Conservation (phyloP, 2,329 filamentous ascomycete genomes). For the Chrysoporthe deuterocubensis region DNA sequence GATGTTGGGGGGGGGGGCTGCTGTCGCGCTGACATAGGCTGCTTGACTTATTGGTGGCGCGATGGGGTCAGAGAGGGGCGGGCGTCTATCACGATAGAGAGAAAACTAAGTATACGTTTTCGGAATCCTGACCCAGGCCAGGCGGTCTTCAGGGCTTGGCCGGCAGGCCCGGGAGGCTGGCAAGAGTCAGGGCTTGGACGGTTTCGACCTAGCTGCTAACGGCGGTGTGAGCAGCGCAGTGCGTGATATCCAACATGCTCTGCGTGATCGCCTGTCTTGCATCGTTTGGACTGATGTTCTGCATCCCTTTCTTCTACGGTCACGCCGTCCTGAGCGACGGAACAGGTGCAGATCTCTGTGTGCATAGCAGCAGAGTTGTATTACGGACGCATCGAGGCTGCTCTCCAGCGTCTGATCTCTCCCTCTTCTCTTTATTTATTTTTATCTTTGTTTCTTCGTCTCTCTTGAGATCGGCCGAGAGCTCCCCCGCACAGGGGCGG, state of each 20-base stretch:
- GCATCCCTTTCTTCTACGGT: not conserved
- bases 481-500: not conserved
- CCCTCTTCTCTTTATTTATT: no score
- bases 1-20: no score
- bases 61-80: no score
- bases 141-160: not conserved
- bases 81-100: no score
- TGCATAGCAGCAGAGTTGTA: not conserved
- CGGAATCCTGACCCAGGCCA: not conserved
- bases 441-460: not conserved
- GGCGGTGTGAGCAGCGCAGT: not conserved
- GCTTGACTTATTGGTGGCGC: not conserved
- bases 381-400: not conserved
- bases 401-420: not conserved
- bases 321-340: not conserved
- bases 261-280: constrained; percentile 6
- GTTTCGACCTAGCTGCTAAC: not conserved
- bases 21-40: not conserved
- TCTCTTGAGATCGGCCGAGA: not conserved
- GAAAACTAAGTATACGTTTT: not conserved
- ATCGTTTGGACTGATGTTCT: constrained; percentile 7
- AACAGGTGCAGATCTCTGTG: not conserved
- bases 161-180: not conserved
- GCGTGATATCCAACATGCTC: not conserved
- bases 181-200: not conserved